Evolutionary conservation across 306 rosid species (phyloP).

Genomic region (Vigna mungo): DNA sequence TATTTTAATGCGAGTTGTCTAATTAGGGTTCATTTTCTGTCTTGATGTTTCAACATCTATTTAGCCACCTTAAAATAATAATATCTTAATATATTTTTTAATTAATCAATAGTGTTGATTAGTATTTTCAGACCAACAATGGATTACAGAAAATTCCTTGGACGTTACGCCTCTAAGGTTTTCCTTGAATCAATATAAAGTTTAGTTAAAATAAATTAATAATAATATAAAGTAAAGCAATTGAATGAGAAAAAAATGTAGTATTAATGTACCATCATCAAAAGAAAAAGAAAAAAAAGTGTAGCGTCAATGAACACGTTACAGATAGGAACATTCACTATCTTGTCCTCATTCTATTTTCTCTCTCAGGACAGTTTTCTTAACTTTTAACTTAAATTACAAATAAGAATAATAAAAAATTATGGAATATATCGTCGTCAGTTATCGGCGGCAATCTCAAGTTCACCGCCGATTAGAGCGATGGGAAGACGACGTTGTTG

Average conservation of each 20-base stretch:
- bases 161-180: too few relatives aligned
- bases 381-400: background rate
- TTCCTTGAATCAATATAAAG: too few relatives aligned
- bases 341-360: background rate
- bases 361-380: background rate
- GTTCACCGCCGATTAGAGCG: slow-evolving; percentile 39
- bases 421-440: background rate
- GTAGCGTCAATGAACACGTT: background rate
- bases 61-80: too few relatives aligned
- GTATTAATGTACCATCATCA: too few relatives aligned
- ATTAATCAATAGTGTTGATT: too few relatives aligned
- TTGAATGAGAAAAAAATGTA: background rate
- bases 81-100: too few relatives aligned
- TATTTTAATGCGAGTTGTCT: too few relatives aligned
- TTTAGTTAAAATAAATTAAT: background rate
- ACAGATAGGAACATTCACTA: background rate
- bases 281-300: background rate
- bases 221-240: background rate
- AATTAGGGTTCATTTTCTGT: too few relatives aligned
- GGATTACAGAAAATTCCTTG: too few relatives aligned
- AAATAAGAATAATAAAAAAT: background rate
- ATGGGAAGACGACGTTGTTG: slow-evolving; percentile 41
- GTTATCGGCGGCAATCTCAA: background rate
- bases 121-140: too few relatives aligned
- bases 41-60: too few relatives aligned